Base-by-base conservation (phyloP, 257 asterid species). In the Agastache rugosa region DNA sequence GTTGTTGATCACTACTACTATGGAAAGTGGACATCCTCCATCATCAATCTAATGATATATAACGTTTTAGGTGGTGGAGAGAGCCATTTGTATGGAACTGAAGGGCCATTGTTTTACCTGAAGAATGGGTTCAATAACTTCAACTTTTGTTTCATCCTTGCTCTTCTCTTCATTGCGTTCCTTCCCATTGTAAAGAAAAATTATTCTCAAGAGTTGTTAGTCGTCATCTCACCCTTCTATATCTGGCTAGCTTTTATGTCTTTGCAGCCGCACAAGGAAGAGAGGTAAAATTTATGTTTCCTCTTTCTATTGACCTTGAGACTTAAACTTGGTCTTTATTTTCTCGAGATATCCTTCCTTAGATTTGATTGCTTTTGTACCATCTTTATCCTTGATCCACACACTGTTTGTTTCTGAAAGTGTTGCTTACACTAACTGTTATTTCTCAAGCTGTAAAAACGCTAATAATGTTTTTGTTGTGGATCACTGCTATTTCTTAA, bases 231-330 rank as follows among this genome's bases (percentile, higher is more conserved):
- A 41, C 98, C 98, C 77, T 63, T 95, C 74, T 95, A 95, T 73
- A 83, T 92, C 74, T 95, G 98, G 99, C 87, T 91, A 54, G 92
- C 90, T 81, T 92, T 95, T 80, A 95, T 95, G 99, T 95, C 99
- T 58, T 80, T 95, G 83, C 99, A 89, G 86, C 94, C 98, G 16
- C 99, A 92, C 92, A 92, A 95, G 82, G 98, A 95, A 85, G 99
- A 95, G 86, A 92, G 99, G 98, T 92, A 83, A 84, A 77, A 35
- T 60, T 10, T 15, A 41, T 37, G 48, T 59, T 16, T 67, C 42
- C 73, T 55, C 34, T 59, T 74, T 34, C 34, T 70, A 14, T 34
- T 25, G 17, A 54, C 14, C 5, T 54, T 41, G 48, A 16, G 6
- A 6, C 58, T 34, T 53, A 22, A 59, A 31, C 22, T 0, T 35